Base-by-base conservation (phyloP, 371 early-diverging fungal genomes). In the Circinella umbellata region DNA sequence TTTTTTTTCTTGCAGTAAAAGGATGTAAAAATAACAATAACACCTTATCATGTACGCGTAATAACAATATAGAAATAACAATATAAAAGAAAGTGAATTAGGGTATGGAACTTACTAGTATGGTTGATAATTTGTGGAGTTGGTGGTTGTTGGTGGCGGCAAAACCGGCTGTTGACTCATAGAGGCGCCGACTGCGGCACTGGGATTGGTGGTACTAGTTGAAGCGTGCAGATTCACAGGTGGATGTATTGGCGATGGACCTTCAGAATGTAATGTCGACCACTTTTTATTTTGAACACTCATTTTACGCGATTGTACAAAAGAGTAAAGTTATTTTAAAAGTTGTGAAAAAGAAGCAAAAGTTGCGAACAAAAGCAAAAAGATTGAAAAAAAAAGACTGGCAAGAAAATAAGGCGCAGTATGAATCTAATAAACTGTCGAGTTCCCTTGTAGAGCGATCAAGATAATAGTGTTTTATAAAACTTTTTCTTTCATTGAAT, bases 381-480 rank as follows among this genome's bases (percentile, higher is more conserved):
- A 61, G 57, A 27, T 1, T 27, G 14, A 57, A 57, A 57, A 15
- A 57, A 27, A n/a, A 18, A 17, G 4, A 57, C 27, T 27, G 27
- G 27, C 27, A 27, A 57, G 14, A 57, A 34, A 57, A 57, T 27
- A 57, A 34, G 57, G 57, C 57, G 57, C 57, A 57, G 57, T 57
- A 57, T 57, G 27, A 57, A 57, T 57, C 9, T 53, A 42, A 9
- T 9, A 42, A 42, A 9, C 6, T 42, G 42, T 42, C 3, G 42
- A 42, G 42, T 42, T 42, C 42, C 9, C 9, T 42, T 42, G 6
- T 42, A 6, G 53, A 27, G 27, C 27, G 53, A 53, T 53, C 53
- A 53, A 2, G 0, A 27, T 27, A 42, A 42, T 9, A 42, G 42
- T 42, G 42, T 42, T 9, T 42, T 42, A 42, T 42, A 42, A 42